These are phyloP conservation scores for Chaetoscypha palmicola DNA, from an alignment of 2,329 filamentous ascomycete species.

Conservation along the genomic window DNA sequence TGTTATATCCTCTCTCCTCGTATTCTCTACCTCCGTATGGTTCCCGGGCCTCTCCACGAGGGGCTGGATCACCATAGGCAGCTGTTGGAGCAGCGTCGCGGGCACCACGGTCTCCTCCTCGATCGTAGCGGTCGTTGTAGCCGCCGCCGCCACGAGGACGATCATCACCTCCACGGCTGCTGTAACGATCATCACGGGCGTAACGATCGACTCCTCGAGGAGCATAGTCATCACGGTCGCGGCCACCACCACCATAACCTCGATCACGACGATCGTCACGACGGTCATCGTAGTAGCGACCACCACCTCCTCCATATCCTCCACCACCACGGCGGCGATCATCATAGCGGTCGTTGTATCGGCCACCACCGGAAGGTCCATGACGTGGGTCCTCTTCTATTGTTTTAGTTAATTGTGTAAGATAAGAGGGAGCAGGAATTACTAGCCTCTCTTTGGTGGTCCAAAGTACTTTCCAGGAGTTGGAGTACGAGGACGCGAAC, in stretches of 20 bases:
- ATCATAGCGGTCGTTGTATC: constrained; percentile 31
- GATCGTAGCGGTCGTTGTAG: constrained; percentile 37
- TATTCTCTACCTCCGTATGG: constrained; percentile 37
- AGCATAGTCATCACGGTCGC: constrained; percentile 33
- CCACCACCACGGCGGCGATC: constrained; percentile 40
- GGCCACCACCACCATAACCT: constrained; percentile 32
- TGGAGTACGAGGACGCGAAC: constrained; percentile 87
- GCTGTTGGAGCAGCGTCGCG: constrained; percentile 35
- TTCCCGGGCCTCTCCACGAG: constrained; percentile 37
- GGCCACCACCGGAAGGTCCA: constrained; percentile 34
- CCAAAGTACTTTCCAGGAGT: constrained; percentile 99
- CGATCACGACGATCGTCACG: constrained; percentile 39
- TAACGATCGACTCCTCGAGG: constrained; percentile 19
- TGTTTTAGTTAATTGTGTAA: constrained; percentile 32
- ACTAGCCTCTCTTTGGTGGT: constrained; percentile 90
- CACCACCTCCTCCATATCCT: constrained; percentile 21
- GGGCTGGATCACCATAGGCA: constrained; percentile 37
- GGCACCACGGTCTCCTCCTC: constrained; percentile 43
- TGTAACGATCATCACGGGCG: constrained; percentile 12
- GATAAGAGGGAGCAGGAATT: constrained; percentile 34
- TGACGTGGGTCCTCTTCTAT: constrained; percentile 45
- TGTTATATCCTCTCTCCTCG: constrained; percentile 30
- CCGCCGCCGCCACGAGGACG: constrained; percentile 40
- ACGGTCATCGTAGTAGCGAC: constrained; percentile 24
- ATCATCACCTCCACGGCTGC: constrained; percentile 33